Conservation (phyloP, 2,329 filamentous ascomycete species). For the Exophiala spinifera region DNA sequence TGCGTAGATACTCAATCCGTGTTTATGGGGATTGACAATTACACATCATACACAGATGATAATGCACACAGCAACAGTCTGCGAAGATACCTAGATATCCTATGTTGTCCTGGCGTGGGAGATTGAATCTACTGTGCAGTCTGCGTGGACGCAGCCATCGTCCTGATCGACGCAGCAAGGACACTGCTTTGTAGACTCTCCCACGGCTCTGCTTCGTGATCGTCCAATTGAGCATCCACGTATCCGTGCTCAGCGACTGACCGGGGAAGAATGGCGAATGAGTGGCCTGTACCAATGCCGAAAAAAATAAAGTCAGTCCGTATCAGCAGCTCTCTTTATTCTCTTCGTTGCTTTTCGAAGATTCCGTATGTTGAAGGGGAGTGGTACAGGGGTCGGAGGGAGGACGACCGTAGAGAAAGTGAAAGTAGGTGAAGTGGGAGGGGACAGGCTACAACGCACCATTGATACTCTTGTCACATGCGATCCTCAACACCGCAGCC, state of each 20-base stretch:
- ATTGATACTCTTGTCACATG: constrained; percentile 7
- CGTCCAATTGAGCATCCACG: not conserved
- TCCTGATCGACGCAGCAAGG: not conserved
- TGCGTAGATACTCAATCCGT: no score
- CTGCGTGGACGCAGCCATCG: not conserved
- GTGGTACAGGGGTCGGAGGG: no score
- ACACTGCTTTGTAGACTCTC: not conserved
- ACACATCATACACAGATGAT: no score
- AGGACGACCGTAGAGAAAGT: no score
- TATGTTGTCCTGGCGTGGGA: no score
- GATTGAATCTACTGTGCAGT: not conserved
- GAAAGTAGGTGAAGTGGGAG: not conserved
- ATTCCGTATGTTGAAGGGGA: no score
- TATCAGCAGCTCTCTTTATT: no score
- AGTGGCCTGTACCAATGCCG: not conserved
- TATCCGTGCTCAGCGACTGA: not conserved
- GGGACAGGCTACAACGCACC: not conserved
- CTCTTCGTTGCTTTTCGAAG: no score
- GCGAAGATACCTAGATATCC: no score
- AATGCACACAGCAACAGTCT: no score
- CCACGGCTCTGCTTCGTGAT: not conserved
- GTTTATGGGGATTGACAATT: no score
- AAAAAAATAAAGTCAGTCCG: not conserved
- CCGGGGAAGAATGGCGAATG: constrained; percentile 5
- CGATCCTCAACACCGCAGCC: constrained; percentile 6